These are phyloP conservation scores for Taxawa tesnikishii DNA, from an alignment of 2,329 filamentous ascomycete species.

Conservation along the genomic window DNA sequence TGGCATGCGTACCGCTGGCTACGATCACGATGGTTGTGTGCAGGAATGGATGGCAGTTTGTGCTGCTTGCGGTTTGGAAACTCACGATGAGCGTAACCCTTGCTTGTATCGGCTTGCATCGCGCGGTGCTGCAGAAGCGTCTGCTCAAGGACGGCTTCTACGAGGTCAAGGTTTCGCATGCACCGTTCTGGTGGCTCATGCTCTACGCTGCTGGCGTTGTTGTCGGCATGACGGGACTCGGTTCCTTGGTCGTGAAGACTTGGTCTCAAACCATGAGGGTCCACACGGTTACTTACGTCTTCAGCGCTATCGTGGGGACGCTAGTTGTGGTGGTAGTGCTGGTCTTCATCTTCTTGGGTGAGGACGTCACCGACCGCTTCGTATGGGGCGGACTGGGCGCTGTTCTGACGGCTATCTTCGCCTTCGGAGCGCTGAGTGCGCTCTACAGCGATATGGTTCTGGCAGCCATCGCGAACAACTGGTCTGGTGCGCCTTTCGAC, in stretches of 20 bases:
- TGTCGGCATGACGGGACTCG: background rate
- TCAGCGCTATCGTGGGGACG: background rate
- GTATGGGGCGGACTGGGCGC: background rate
- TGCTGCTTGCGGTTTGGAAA: background rate
- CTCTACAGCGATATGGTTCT: background rate
- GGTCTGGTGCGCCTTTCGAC: background rate
- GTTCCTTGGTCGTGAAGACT: background rate
- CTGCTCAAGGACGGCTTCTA: too few relatives aligned
- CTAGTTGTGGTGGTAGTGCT: background rate
- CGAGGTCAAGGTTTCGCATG: background rate
- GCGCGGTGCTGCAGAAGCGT: background rate
- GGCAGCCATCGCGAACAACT: background rate
- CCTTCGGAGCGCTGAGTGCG: background rate
- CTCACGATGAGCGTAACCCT: background rate
- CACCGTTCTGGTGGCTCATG: background rate
- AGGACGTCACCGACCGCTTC: background rate
- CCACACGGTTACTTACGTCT: background rate
- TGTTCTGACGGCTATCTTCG: background rate
- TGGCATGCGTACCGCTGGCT: background rate
- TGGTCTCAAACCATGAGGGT: background rate
- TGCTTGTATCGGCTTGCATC: background rate
- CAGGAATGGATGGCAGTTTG: background rate
- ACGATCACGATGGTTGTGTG: background rate
- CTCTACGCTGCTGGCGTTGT: background rate
- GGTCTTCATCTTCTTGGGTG: background rate